Conservation (phyloP, 225 moss, liverwort and hornwort genomes). For the Takakia lepidozioides region DNA sequence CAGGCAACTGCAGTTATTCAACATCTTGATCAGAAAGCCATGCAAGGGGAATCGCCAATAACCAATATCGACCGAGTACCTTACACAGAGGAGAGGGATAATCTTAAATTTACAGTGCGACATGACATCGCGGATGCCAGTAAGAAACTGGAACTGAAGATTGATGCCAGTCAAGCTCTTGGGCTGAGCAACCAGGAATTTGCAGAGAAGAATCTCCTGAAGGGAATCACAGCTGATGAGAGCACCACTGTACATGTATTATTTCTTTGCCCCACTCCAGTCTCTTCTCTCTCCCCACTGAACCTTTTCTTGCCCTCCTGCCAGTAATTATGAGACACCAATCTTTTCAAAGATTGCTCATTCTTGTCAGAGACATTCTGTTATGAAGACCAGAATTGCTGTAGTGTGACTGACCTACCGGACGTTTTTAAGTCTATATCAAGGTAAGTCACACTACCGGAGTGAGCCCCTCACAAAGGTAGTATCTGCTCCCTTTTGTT, state of each 20-base stretch:
- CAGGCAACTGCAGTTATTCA: slow-evolving; percentile 51
- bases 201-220: slow-evolving; percentile 47
- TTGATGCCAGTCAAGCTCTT: slow-evolving; percentile 24
- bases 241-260: slow-evolving; percentile 65
- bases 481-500: too few relatives aligned
- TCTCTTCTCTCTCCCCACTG: too few relatives aligned
- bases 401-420: too few relatives aligned
- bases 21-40: slow-evolving; percentile 16
- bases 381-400: too few relatives aligned
- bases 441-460: too few relatives aligned
- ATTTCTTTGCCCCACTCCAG: background rate
- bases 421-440: too few relatives aligned
- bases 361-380: too few relatives aligned
- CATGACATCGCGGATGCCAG: slow-evolving; percentile 39
- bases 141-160: slow-evolving; percentile 31
- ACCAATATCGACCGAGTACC: slow-evolving; percentile 3
- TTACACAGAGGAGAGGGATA: slow-evolving; percentile 18
- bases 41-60: slow-evolving; percentile 3
- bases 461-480: too few relatives aligned
- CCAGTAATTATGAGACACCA: too few relatives aligned
- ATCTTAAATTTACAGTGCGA: slow-evolving; percentile 30
- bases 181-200: slow-evolving; percentile 29
- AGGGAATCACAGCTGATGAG: slow-evolving; percentile 64
- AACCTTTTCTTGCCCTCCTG: too few relatives aligned
- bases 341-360: too few relatives aligned